Evolutionary conservation across 179 eudicot genomes (phyloP).

Genomic region (Amaranthus tricolor): DNA sequence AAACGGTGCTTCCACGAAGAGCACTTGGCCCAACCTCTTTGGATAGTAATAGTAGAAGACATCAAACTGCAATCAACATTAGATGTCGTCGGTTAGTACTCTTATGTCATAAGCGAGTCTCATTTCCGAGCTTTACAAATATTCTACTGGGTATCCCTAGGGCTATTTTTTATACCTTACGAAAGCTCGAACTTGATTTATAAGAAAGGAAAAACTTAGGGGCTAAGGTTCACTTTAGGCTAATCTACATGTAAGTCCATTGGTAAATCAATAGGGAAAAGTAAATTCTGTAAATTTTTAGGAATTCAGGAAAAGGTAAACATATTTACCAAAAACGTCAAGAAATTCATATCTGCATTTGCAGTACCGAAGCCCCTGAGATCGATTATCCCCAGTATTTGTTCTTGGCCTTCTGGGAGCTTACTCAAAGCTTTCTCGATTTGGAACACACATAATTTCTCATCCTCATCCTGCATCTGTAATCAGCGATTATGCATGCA

Average conservation of each 20-base stretch:
- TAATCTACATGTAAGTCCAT: not conserved
- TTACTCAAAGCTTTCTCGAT: constrained; percentile 86
- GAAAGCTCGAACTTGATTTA: no score
- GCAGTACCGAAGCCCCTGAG: constrained; percentile 72
- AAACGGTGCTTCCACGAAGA: constrained; percentile 91
- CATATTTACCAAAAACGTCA: constrained; percentile 78
- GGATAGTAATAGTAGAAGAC: constrained; percentile 88
- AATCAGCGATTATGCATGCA: constrained; percentile 21
- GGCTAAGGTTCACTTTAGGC: not conserved
- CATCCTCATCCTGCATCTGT: constrained; percentile 64
- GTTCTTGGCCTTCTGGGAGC: constrained; percentile 75
- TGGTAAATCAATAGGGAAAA: not conserved
- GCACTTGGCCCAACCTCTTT: constrained; percentile 66
- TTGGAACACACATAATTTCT: constrained; percentile 76
- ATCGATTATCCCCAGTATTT: constrained; percentile 75
- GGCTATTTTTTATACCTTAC: no score
- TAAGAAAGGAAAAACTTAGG: not conserved
- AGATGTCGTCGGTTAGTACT: no score
- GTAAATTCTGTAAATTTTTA: not conserved
- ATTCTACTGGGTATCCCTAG: no score
- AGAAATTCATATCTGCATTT: constrained; percentile 77
- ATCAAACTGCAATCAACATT: constrained; percentile 65
- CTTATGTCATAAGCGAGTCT: no score
- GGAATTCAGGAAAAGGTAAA: not conserved
- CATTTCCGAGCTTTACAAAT: no score